phyloP scores from a whole-genome alignment of 176 grass and related monocot genomes.

The Carex kokanica region DNA sequence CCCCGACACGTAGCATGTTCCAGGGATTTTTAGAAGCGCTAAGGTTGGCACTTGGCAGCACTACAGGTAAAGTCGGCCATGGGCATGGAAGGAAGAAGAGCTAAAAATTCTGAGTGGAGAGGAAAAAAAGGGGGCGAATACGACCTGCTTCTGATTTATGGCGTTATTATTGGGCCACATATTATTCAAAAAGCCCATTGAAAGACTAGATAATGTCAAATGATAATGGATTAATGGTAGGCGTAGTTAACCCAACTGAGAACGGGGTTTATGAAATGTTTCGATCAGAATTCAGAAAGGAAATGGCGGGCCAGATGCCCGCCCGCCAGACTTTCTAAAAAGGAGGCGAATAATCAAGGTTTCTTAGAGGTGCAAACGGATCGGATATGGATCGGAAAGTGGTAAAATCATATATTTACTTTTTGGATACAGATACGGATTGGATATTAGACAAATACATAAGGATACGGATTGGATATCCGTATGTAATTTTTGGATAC shows the following conservation, averaged over 20 bases:
- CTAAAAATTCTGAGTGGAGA: not conserved
- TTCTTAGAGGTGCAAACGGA: too few relatives aligned
- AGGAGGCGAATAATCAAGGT: too few relatives aligned
- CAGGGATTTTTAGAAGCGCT: not conserved
- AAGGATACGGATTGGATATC: too few relatives aligned
- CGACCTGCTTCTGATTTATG: not conserved
- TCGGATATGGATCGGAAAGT: too few relatives aligned
- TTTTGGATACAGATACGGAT: too few relatives aligned
- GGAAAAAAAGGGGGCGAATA: not conserved
- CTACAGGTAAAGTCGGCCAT: not conserved
- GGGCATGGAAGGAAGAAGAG: not conserved
- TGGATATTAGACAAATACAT: too few relatives aligned
- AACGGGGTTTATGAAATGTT: not conserved
- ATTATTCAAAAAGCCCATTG: not conserved
- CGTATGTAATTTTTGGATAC: too few relatives aligned
- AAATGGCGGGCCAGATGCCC: not conserved
- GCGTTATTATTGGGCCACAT: not conserved
- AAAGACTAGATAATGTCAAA: not conserved
- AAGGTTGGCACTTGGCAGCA: not conserved
- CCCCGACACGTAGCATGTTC: conserved; percentile 14
- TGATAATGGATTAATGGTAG: not conserved
- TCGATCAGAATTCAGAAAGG: not conserved
- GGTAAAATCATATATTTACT: too few relatives aligned
- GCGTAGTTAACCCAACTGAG: not conserved
- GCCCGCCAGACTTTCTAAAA: too few relatives aligned